A percentile compares a stretch with the other conserved stretches of the same genome.
phyloP scores from a whole-genome alignment of 1,284 basidiomycete genomes.

The Ganoderma sinense region DNA sequence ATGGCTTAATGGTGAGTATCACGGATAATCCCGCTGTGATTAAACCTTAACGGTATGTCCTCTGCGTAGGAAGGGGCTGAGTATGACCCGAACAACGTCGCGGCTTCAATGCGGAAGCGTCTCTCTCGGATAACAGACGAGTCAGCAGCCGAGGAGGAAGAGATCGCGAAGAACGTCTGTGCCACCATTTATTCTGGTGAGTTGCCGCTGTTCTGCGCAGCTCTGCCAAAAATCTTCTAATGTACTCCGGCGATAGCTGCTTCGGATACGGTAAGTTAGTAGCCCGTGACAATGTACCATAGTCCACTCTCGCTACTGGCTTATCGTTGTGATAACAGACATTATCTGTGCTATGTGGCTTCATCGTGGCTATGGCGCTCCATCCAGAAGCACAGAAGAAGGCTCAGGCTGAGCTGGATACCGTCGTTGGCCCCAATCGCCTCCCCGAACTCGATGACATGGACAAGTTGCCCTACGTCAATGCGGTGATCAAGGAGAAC shows the following conservation, averaged over 20 bases:
- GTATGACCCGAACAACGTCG: conserved; percentile 5
- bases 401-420: conserved; percentile 40
- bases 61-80: not conserved
- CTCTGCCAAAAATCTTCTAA: not conserved
- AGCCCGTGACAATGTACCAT: not conserved
- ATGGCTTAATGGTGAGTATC: not conserved
- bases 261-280: not conserved
- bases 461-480: conserved; percentile 40
- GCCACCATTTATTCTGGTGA: not conserved
- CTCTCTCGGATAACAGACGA: not conserved
- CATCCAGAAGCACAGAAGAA: conserved; percentile 44
- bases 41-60: not conserved
- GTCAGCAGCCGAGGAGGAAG: not conserved
- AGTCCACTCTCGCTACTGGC: not conserved
- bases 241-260: not conserved
- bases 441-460: conserved; percentile 51
- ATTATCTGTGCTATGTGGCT: not conserved
- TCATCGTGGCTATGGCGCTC: conserved; percentile 43
- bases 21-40: no score
- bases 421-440: conserved; percentile 46
- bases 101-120: not conserved
- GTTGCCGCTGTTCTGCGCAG: not conserved
- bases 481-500: conserved; percentile 43
- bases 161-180: not conserved
- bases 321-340: not conserved